Evolutionary conservation across 1,139 yeast genomes (phyloP).

Genomic region (Debaryomyces udenii): DNA sequence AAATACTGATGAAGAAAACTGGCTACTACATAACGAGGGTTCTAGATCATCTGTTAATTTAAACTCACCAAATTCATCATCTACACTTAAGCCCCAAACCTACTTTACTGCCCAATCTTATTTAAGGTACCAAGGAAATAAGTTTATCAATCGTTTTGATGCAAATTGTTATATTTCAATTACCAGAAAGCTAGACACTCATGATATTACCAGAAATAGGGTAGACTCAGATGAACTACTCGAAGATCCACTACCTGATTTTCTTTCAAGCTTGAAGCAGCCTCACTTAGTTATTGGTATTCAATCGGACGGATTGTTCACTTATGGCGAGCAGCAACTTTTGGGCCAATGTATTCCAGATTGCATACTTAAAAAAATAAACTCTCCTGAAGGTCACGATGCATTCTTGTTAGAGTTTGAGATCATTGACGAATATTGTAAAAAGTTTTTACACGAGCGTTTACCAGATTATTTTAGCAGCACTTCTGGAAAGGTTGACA

Average conservation of each 20-base stretch:
- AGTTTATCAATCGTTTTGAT: slow-evolving; percentile 86
- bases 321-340: slow-evolving; percentile 86
- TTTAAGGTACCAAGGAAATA: slow-evolving; percentile 88
- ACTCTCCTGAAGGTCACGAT: slow-evolving; percentile 98
- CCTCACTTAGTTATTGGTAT: slow-evolving; percentile 89
- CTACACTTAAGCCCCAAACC: slow-evolving; percentile 63
- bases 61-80: slow-evolving; percentile 10
- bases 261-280: slow-evolving; percentile 56
- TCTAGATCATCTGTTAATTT: slow-evolving; percentile 19
- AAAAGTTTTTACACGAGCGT: slow-evolving; percentile 60
- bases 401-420: slow-evolving; percentile 91
- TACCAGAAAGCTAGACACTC: slow-evolving; percentile 91
- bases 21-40: slow-evolving; percentile 51
- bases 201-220: slow-evolving; percentile 85
- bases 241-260: slow-evolving; percentile 47
- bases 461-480: slow-evolving; percentile 58
- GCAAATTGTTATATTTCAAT: slow-evolving; percentile 96
- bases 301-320: slow-evolving; percentile 88
- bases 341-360: slow-evolving; percentile 77
- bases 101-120: slow-evolving; percentile 95
- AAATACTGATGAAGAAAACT: slow-evolving; percentile 49
- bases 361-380: slow-evolving; percentile 66
- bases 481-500: slow-evolving; percentile 47
- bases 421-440: slow-evolving; percentile 71
- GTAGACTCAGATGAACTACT: slow-evolving; percentile 32